Evolutionary conservation across 768 basidiomycete genomes (phyloP).

Genomic region (Xerocomus spinulosus): DNA sequence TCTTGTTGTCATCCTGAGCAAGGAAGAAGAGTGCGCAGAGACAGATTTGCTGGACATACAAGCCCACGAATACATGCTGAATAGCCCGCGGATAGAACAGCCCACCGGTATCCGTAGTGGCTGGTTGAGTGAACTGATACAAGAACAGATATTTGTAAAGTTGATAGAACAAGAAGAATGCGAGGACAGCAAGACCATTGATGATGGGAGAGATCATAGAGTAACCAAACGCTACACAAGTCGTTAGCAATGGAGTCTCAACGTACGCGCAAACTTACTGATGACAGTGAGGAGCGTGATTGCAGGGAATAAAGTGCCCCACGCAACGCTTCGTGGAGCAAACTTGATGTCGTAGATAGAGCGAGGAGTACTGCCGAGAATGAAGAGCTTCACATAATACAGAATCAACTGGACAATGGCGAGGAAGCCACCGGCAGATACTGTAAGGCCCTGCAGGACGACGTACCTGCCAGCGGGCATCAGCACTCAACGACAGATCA

Average conservation of each 20-base stretch:
- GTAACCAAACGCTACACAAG: constrained; percentile 60
- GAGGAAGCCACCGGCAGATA: constrained; percentile 75
- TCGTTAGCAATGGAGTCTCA: not conserved
- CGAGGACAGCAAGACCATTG: constrained; percentile 78
- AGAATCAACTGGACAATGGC: constrained; percentile 68
- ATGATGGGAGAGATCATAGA: constrained; percentile 90
- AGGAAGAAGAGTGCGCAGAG: constrained; percentile 90
- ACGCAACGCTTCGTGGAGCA: constrained; percentile 52
- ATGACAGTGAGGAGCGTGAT: constrained; percentile 82
- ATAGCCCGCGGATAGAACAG: constrained; percentile 94
- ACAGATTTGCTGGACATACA: constrained; percentile 89
- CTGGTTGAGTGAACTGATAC: constrained; percentile 69
- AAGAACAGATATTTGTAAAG: constrained; percentile 87
- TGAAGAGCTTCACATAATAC: constrained; percentile 87
- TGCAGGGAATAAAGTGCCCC: constrained; percentile 74
- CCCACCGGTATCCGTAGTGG: constrained; percentile 78
- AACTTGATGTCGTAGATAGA: constrained; percentile 83
- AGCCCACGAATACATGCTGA: constrained; percentile 86
- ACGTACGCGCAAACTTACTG: constrained; percentile 41
- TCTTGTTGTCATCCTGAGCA: constrained; percentile 47
- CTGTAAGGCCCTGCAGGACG: constrained; percentile 75
- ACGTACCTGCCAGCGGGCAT: constrained; percentile 50
- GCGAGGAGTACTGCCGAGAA: constrained; percentile 87
- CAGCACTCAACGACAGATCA: not conserved
- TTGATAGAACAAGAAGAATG: constrained; percentile 81